A percentile compares a stretch with the other conserved stretches of the same genome.
Evolutionary conservation across 208 protist species (phyloP).

Genomic region (Trypanosoma congolense): DNA sequence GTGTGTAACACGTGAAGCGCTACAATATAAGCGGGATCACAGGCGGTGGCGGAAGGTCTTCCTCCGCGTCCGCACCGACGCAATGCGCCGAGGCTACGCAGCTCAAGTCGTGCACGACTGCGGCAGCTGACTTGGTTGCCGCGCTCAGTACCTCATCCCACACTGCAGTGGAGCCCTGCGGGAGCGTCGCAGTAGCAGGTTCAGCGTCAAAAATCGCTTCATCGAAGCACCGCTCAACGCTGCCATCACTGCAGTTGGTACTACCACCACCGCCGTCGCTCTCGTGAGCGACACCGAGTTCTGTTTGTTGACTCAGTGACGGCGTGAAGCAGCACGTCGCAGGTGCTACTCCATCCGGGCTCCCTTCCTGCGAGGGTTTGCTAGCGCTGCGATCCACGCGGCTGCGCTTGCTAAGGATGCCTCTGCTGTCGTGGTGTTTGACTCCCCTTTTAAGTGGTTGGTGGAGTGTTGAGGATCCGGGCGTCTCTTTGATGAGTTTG

Average conservation of each 20-base stretch:
- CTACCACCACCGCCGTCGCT: neutral
- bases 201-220: neutral
- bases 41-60: neutral
- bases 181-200: neutral
- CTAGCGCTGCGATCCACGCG: neutral
- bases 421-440: neutral
- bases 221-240: constrained; percentile 17
- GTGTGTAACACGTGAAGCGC: neutral
- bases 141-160: constrained; percentile 5
- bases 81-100: neutral
- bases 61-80: neutral
- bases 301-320: neutral
- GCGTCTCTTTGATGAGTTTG: neutral
- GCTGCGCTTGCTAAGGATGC: neutral
- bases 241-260: neutral
- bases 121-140: neutral
- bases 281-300: neutral
- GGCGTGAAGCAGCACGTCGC: neutral
- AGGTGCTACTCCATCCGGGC: neutral
- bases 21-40: constrained; percentile 4
- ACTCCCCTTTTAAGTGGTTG: neutral
- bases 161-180: neutral
- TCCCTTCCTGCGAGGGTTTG: neutral
- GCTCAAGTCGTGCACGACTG: constrained; percentile 6
- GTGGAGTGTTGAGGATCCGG: neutral